Evolutionary conservation across 495 filamentous ascomycete genomes (phyloP).

Genomic region (Xylaria longipes): DNA sequence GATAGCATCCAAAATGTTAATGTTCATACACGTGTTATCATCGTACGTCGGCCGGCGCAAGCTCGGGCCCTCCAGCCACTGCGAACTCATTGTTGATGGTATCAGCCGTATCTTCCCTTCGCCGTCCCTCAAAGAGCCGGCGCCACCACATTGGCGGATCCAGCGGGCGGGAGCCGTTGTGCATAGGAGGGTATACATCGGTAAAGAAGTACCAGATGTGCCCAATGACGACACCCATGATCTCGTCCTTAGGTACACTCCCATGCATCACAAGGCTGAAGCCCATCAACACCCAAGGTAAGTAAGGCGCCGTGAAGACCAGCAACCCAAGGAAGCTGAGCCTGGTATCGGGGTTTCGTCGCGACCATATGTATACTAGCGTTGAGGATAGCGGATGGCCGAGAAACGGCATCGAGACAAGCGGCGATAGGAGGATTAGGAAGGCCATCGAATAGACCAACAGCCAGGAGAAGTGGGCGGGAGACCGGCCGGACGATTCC

Average conservation of each 20-base stretch:
- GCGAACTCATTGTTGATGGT: conserved; percentile 60
- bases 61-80: conserved; percentile 52
- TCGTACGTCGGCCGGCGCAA: conserved; percentile 43
- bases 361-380: conserved; percentile 97
- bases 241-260: conserved; percentile 90
- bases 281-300: conserved; percentile 95
- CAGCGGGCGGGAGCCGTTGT: conserved; percentile 82
- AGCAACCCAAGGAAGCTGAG: conserved; percentile 90
- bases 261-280: conserved; percentile 88
- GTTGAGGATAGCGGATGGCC: conserved; percentile 88
- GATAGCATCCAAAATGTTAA: conserved; percentile 4
- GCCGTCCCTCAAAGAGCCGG: conserved; percentile 73
- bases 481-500: conserved; percentile 86
- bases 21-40: conserved; percentile 17
- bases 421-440: conserved; percentile 79
- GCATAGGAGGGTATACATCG: conserved; percentile 91
- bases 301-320: conserved; percentile 90
- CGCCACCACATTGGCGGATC: conserved; percentile 95
- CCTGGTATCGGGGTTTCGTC: conserved; percentile 89
- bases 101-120: conserved; percentile 53
- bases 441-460: conserved; percentile 81
- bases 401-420: conserved; percentile 88
- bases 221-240: conserved; percentile 90
- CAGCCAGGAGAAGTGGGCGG: conserved; percentile 94
- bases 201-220: conserved; percentile 99